Evolutionary conservation across 352 stramenopile genomes (phyloP).

Genomic region (Pythium rhizo-oryzae): DNA sequence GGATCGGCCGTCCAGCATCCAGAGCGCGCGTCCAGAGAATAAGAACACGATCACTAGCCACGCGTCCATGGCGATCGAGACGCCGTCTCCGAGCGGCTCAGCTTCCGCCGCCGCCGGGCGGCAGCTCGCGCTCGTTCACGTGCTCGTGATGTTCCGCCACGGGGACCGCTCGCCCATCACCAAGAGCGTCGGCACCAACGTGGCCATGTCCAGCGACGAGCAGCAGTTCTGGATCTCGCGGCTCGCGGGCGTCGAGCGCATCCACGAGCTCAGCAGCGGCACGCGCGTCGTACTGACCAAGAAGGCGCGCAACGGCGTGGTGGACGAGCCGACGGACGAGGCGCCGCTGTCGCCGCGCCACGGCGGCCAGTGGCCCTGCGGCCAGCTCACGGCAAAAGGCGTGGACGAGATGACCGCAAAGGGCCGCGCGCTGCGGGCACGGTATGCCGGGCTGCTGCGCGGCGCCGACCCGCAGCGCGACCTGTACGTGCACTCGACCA

Average conservation of each 20-base stretch:
- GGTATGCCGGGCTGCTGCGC: constrained; percentile 46
- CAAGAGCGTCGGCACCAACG: constrained; percentile 42
- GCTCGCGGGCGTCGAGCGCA: constrained; percentile 43
- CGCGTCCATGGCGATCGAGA: background rate
- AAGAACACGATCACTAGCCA: too few relatives aligned
- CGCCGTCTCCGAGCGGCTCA: background rate
- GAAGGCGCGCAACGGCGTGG: background rate
- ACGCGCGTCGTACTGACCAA: constrained; percentile 41
- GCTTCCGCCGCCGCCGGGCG: background rate
- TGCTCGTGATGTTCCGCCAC: constrained; percentile 78
- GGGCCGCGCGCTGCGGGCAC: constrained; percentile 42
- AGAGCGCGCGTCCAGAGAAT: background rate
- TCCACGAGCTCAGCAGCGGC: constrained; percentile 52
- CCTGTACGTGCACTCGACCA: constrained; percentile 78
- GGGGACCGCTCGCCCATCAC: constrained; percentile 81
- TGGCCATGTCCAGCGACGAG: constrained; percentile 50
- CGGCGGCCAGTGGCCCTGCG: constrained; percentile 69
- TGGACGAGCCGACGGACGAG: background rate
- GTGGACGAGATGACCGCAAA: constrained; percentile 66
- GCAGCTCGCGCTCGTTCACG: constrained; percentile 54
- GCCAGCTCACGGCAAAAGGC: constrained; percentile 72
- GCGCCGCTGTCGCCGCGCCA: constrained; percentile 45
- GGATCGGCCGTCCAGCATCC: constrained; percentile 5
- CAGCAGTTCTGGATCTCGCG: constrained; percentile 65
- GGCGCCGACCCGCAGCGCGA: constrained; percentile 37